phyloP scores from a whole-genome alignment of 2,329 filamentous ascomycete genomes.

The Falciphora oryzae region DNA sequence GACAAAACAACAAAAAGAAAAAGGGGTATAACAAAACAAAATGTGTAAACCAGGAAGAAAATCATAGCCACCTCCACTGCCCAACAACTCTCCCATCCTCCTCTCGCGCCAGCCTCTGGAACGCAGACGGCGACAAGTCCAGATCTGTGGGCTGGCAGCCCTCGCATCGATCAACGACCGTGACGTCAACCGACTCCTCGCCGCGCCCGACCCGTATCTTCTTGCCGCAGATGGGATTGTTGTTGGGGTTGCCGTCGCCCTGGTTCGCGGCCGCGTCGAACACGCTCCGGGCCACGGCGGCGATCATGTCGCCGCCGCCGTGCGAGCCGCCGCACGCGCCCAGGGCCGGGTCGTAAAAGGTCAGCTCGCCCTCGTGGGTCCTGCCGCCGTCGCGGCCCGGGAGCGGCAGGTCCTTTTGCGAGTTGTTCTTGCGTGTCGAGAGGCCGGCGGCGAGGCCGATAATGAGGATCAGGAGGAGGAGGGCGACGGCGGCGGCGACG shows the following conservation, averaged over 20 bases:
- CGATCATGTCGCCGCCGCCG: constrained; percentile 10
- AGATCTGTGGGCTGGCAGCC: constrained; percentile 41
- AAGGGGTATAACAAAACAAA: background rate
- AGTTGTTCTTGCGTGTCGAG: background rate
- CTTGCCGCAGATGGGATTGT: constrained; percentile 40
- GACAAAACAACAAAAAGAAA: background rate
- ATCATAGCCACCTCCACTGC: constrained; percentile 29
- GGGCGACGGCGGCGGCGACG: background rate
- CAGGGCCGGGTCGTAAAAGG: constrained; percentile 8
- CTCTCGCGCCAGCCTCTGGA: constrained; percentile 38
- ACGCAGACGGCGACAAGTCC: constrained; percentile 42
- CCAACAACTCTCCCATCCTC: constrained; percentile 33
- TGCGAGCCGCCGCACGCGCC: constrained; percentile 10
- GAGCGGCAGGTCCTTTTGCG: constrained; percentile 5
- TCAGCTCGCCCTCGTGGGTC: constrained; percentile 10
- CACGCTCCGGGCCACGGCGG: constrained; percentile 10
- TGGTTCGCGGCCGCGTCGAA: constrained; percentile 11
- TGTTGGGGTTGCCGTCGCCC: constrained; percentile 12
- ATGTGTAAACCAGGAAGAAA: background rate
- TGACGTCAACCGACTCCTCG: constrained; percentile 43
- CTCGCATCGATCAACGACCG: constrained; percentile 62
- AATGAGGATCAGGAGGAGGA: constrained; percentile 4
- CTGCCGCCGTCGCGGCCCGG: constrained; percentile 4
- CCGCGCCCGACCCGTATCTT: constrained; percentile 53
- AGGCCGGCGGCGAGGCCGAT: constrained; percentile 10